Evolutionary conservation across 345 rosid species (phyloP).

Genomic region (Arabis alpina): DNA sequence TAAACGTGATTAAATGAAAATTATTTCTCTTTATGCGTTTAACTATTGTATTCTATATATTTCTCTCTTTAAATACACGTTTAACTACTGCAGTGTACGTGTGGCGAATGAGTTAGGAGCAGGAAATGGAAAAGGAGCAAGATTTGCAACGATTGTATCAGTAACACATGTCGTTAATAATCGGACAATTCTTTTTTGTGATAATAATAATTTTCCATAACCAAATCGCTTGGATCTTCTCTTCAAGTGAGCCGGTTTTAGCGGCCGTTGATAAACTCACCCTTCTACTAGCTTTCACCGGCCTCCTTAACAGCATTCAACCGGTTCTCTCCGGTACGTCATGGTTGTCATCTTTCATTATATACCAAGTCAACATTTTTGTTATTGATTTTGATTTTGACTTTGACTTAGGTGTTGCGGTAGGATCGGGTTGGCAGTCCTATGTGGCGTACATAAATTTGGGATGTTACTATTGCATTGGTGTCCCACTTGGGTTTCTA

Average conservation of each 20-base stretch:
- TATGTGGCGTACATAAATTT: constrained; percentile 86
- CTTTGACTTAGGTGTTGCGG: constrained; percentile 68
- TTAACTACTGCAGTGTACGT: constrained; percentile 59
- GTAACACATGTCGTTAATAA: constrained; percentile 58
- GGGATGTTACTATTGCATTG: constrained; percentile 82
- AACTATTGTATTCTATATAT: too few species aligned
- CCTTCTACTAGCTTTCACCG: constrained; percentile 69
- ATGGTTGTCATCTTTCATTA: too few species aligned
- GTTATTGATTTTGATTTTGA: background rate
- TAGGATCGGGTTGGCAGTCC: constrained; percentile 98
- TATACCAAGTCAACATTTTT: background rate
- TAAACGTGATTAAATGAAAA: too few species aligned
- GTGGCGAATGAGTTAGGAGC: constrained; percentile 94
- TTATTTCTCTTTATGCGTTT: too few species aligned
- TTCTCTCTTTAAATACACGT: too few species aligned
- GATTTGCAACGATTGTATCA: constrained; percentile 73
- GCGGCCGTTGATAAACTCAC: constrained; percentile 71
- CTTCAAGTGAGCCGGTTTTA: constrained; percentile 65
- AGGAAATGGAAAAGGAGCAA: constrained; percentile 86
- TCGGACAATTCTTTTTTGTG: constrained; percentile 70
- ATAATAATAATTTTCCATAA: constrained; percentile 57
- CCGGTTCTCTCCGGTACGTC: constrained; percentile 82
- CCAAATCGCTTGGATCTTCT: constrained; percentile 60
- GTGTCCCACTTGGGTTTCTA: constrained; percentile 73
- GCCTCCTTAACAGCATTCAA: constrained; percentile 84